Percentiles rank a stretch among this genome's conserved stretches.
These are phyloP conservation scores for Trichophyton rubrum DNA, from an alignment of 2,329 filamentous ascomycete species.

Conservation along the genomic window DNA sequence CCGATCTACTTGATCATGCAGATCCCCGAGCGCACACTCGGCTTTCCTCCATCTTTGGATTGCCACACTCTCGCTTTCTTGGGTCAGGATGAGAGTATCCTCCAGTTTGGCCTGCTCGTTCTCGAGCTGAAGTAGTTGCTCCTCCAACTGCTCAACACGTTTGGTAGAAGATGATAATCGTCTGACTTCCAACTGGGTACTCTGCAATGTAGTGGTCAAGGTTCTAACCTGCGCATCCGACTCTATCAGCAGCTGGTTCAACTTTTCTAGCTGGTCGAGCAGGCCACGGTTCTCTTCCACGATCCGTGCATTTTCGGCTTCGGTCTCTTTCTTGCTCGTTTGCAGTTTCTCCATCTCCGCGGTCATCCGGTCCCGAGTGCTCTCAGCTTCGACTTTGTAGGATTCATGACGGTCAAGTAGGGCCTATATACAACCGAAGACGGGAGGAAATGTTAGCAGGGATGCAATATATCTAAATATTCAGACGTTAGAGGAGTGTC, in stretches of 20 bases:
- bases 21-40: conserved; percentile 60
- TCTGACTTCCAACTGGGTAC: conserved; percentile 64
- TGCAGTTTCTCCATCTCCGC: conserved; percentile 65
- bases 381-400: conserved; percentile 85
- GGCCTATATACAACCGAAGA: conserved; percentile 44
- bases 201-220: conserved; percentile 63
- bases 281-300: conserved; percentile 73
- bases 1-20: conserved; percentile 77
- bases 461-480: not conserved
- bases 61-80: conserved; percentile 65
- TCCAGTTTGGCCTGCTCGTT: conserved; percentile 66
- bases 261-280: conserved; percentile 67
- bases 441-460: conserved; percentile 15
- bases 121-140: conserved; percentile 67
- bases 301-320: conserved; percentile 61
- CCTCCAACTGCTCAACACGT: conserved; percentile 66
- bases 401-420: conserved; percentile 84
- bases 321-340: conserved; percentile 57
- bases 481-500: not conserved
- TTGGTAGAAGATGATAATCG: conserved; percentile 60
- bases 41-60: conserved; percentile 75
- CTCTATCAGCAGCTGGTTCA: conserved; percentile 67
- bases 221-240: conserved; percentile 69
- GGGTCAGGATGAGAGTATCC: conserved; percentile 50
- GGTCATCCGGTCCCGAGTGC: conserved; percentile 62